Conservation (phyloP, 2,329 filamentous ascomycete genomes). For the Verticillium isaacii region DNA sequence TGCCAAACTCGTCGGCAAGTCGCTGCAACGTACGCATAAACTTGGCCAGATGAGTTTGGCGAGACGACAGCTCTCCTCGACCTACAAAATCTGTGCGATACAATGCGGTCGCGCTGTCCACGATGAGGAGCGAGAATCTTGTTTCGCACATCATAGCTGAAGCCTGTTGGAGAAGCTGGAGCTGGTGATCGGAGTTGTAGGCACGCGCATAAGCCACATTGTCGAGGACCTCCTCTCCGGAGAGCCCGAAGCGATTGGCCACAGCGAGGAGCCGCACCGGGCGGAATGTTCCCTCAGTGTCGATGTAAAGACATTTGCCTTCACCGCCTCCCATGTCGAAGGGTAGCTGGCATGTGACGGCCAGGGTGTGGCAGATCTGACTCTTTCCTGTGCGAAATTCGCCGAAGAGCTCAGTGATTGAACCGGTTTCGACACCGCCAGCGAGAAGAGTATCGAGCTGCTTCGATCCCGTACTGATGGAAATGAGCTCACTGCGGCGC, state of each 20-base stretch:
- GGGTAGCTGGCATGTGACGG: constrained; percentile 93
- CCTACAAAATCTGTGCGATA: constrained; percentile 96
- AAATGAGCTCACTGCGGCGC: constrained; percentile 92
- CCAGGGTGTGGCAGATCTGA: constrained; percentile 97
- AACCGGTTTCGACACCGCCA: constrained; percentile 93
- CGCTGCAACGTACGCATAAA: constrained; percentile 83
- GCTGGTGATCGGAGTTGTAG: constrained; percentile 97
- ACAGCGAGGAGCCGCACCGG: constrained; percentile 88
- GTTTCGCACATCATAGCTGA: constrained; percentile 99
- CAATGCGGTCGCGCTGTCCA: constrained; percentile 91
- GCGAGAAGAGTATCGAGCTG: constrained; percentile 92
- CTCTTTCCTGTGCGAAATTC: constrained; percentile 98
- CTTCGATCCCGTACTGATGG: constrained; percentile 96
- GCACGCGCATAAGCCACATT: constrained; percentile 97
- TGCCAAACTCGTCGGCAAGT: constrained; percentile 80
- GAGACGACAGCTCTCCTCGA: constrained; percentile 91
- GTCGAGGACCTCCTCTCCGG: constrained; percentile 94
- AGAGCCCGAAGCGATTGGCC: constrained; percentile 89
- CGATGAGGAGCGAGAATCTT: constrained; percentile 89
- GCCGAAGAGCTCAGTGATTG: constrained; percentile 96
- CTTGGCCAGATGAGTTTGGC: constrained; percentile 84
- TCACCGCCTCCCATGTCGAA: constrained; percentile 99
- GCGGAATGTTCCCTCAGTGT: constrained; percentile 95
- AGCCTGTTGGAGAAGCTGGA: constrained; percentile 90
- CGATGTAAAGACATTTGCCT: constrained; percentile 97